Percentiles rank a stretch among this genome's conserved stretches.
phyloP scores from a whole-genome alignment of 2,329 filamentous ascomycete species.

The Didymella arachidicola region DNA sequence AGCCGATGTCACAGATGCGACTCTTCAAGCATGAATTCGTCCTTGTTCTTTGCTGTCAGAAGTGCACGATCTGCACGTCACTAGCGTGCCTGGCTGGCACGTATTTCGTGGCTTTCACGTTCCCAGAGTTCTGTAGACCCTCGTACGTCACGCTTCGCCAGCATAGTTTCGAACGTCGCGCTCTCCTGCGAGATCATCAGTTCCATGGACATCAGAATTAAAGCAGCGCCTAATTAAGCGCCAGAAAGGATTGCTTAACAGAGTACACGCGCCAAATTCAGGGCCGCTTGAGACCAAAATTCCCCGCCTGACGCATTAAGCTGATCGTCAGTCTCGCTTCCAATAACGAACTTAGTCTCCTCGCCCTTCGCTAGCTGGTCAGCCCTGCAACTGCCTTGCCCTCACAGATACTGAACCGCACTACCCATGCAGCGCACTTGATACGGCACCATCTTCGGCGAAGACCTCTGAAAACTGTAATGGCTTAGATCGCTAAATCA shows the following conservation, averaged over 20 bases:
- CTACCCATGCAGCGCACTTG: background rate
- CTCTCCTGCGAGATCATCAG: background rate
- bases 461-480: background rate
- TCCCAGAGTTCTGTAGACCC: background rate
- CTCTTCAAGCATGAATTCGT: background rate
- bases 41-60: background rate
- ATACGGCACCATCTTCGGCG: background rate
- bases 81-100: background rate
- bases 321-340: background rate
- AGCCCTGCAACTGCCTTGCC: background rate
- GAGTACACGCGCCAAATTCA: background rate
- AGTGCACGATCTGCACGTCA: conserved; percentile 5
- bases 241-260: background rate
- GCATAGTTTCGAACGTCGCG: background rate
- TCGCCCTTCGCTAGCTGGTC: conserved; percentile 1
- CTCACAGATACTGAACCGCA: background rate
- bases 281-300: background rate
- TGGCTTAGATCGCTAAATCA: background rate
- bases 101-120: background rate
- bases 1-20: conserved; percentile 34
- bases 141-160: background rate
- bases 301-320: background rate
- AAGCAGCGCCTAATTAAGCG: background rate
- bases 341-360: background rate
- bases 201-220: background rate